Evolutionary conservation across 345 rosid genomes (phyloP).

Genomic region (Salix caprea): DNA sequence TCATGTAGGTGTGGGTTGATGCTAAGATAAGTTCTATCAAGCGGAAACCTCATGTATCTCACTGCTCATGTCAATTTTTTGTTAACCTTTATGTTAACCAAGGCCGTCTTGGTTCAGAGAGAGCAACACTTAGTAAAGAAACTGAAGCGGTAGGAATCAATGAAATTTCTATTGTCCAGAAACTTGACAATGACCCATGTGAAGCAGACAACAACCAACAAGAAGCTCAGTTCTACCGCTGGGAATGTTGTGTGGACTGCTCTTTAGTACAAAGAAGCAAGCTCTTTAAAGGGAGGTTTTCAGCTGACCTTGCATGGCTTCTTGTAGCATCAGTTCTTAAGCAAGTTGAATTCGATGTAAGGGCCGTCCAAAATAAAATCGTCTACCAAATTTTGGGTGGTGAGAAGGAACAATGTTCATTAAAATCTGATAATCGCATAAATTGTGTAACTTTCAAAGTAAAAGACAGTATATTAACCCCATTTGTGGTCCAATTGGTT

Average conservation of each 20-base stretch:
- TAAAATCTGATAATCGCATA: conserved; percentile 18
- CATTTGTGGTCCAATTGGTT: conserved; percentile 36
- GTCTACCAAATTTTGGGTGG: conserved; percentile 47
- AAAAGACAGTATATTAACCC: conserved; percentile 41
- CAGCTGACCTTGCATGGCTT: conserved; percentile 60
- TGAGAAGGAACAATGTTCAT: conserved; percentile 26
- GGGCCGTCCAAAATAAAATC: conserved; percentile 52
- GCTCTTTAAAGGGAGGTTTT: conserved; percentile 58
- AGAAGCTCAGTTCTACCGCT: conserved; percentile 51
- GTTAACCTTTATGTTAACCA: conserved; percentile 49
- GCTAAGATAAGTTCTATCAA: conserved; percentile 68
- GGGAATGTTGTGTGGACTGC: conserved; percentile 67
- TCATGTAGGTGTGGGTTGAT: conserved; percentile 65
- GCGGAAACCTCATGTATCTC: conserved; percentile 63
- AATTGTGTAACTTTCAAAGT: conserved; percentile 45
- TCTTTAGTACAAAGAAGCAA: conserved; percentile 42
- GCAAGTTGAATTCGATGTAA: conserved; percentile 44
- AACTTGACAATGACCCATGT: conserved; percentile 39
- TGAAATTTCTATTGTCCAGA: conserved; percentile 62
- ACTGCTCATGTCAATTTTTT: conserved; percentile 61
- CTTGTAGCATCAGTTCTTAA: conserved; percentile 61
- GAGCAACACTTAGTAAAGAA: conserved; percentile 41
- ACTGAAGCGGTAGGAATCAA: conserved; percentile 42
- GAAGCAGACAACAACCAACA: conserved; percentile 33
- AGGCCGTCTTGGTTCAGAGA: conserved; percentile 59